Conservation (phyloP, 2,329 filamentous ascomycete species). For the Teratosphaeria viscida region DNA sequence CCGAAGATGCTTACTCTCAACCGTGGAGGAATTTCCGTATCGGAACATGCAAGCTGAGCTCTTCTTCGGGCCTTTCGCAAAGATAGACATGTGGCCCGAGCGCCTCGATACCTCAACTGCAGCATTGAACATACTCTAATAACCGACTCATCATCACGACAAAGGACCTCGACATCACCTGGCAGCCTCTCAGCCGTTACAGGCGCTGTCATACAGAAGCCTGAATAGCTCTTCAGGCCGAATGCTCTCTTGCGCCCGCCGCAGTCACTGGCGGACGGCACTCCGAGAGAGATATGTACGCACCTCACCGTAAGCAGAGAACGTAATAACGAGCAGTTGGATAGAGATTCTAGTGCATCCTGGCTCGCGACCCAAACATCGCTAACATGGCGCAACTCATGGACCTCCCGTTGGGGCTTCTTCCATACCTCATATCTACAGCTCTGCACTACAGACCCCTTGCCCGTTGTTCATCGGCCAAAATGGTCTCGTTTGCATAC, state of each 20-base stretch:
- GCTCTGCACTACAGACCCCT: neutral
- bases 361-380: neutral
- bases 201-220: too few relatives aligned
- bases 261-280: too few relatives aligned
- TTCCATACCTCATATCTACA: neutral
- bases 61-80: neutral
- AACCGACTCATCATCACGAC: neutral
- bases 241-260: too few relatives aligned
- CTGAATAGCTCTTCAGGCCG: too few relatives aligned
- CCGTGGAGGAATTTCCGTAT: neutral
- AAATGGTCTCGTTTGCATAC: neutral
- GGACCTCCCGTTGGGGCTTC: neutral
- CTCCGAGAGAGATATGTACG: too few relatives aligned
- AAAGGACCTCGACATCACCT: neutral
- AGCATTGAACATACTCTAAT: neutral
- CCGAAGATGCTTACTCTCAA: neutral
- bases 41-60: neutral
- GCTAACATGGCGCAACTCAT: neutral
- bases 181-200: neutral
- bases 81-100: neutral
- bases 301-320: too few relatives aligned
- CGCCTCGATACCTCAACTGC: neutral
- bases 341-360: too few relatives aligned
- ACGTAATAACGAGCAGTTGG: too few relatives aligned
- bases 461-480: neutral